These are phyloP conservation scores for Penicillium sp. DNA, from an alignment of 2,329 filamentous ascomycete genomes.

Conservation along the genomic window DNA sequence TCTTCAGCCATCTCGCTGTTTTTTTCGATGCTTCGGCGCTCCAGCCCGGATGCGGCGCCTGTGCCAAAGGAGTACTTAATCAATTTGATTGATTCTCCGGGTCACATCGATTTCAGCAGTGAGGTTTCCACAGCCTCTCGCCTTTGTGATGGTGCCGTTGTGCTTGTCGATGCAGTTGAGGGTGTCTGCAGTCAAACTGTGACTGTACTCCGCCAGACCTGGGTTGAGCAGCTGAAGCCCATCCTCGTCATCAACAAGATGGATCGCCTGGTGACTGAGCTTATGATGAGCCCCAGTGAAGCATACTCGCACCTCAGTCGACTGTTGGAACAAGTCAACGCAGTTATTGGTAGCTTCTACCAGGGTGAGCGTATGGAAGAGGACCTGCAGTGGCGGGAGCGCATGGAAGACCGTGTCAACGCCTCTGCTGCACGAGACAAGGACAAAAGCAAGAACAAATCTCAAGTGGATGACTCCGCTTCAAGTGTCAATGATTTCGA, in stretches of 20 bases:
- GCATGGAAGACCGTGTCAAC: conserved; percentile 81
- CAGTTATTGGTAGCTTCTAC: conserved; percentile 95
- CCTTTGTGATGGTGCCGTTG: conserved; percentile 89
- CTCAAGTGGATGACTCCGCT: conserved; percentile 50
- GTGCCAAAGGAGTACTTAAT: conserved; percentile 88
- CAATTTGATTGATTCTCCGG: conserved; percentile 96
- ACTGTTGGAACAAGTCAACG: conserved; percentile 93
- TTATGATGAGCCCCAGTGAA: conserved; percentile 88
- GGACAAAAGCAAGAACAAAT: conserved; percentile 41
- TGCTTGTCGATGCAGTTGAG: conserved; percentile 94
- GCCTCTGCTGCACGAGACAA: conserved; percentile 67
- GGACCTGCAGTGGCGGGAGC: conserved; percentile 92
- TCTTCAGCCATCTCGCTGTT: conserved; percentile 96
- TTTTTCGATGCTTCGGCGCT: conserved; percentile 84
- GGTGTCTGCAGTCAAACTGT: conserved; percentile 99
- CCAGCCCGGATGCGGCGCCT: conserved; percentile 66
- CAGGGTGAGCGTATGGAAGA: conserved; percentile 99
- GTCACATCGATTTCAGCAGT: conserved; percentile 98
- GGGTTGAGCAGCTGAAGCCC: conserved; percentile 93
- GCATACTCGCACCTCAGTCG: conserved; percentile 88
- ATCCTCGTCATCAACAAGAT: conserved; percentile 98
- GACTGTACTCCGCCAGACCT: conserved; percentile 90
- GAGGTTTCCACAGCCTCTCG: conserved; percentile 96
- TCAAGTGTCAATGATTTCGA: conserved; percentile 52
- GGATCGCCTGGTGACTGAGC: conserved; percentile 88